Conservation (phyloP, 768 basidiomycete genomes). For the Termitomyces sp. region DNA sequence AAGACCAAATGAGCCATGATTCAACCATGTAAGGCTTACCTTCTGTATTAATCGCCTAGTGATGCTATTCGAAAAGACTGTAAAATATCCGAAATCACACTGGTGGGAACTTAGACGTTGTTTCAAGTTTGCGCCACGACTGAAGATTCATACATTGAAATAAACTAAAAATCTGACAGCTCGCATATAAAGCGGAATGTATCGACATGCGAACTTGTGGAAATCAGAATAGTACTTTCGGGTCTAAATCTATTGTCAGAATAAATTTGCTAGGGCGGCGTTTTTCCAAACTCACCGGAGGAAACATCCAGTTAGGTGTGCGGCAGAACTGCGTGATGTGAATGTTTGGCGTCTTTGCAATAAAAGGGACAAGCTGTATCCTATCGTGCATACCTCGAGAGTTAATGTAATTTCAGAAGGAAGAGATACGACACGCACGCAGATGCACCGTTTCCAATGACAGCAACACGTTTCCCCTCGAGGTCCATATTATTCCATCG, state of each 20-base stretch:
- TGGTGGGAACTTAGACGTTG: not conserved
- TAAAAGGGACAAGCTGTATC: conserved; percentile 46
- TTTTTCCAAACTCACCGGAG: conserved; percentile 31
- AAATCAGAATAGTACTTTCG: conserved; percentile 23
- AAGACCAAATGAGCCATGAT: not conserved
- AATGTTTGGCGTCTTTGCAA: conserved; percentile 35
- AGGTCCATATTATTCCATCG: conserved; percentile 44
- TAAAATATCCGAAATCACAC: conserved; percentile 7
- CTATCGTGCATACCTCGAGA: conserved; percentile 22
- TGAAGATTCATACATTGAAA: conserved; percentile 8
- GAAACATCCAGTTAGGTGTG: conserved; percentile 45
- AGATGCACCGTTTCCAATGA: conserved; percentile 57
- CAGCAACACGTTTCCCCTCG: conserved; percentile 44
- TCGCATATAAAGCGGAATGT: conserved; percentile 35
- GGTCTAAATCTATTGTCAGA: conserved; percentile 11
- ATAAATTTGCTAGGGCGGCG: not conserved
- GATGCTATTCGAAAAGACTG: conserved; percentile 10
- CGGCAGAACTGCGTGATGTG: conserved; percentile 48
- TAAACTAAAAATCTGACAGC: conserved; percentile 21
- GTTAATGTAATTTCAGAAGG: not conserved
- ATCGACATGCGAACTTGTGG: conserved; percentile 37
- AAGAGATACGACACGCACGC: conserved; percentile 33
- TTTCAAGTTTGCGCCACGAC: not conserved
- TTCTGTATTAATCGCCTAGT: conserved; percentile 3
- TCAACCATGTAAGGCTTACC: not conserved